Conservation (phyloP, 371 early-diverging fungal genomes). For the Mucor circinelloides region DNA sequence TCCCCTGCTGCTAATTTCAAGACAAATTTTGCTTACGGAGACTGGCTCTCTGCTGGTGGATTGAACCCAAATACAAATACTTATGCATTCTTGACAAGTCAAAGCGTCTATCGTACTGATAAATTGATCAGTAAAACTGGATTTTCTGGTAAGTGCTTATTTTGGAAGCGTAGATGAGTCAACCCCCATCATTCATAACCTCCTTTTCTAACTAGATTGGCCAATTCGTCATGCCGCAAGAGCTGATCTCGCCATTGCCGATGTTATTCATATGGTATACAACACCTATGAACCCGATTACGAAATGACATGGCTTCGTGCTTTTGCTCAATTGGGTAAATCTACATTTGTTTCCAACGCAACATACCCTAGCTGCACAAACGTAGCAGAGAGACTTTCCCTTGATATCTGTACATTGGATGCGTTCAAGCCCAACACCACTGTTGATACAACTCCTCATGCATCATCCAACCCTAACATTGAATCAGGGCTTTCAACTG, state of each 20-base stretch:
- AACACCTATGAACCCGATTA: slow-evolving; percentile 42
- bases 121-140: slow-evolving; percentile 14
- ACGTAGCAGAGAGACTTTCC: slow-evolving; percentile 2
- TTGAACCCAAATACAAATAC: slow-evolving; percentile 7
- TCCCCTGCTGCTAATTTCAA: slow-evolving; percentile 14
- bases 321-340: slow-evolving; percentile 35
- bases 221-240: slow-evolving; percentile 38
- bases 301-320: slow-evolving; percentile 39
- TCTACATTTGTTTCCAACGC: slow-evolving; percentile 9
- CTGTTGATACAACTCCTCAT: slow-evolving; percentile 5
- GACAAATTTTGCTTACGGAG: slow-evolving; percentile 14
- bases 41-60: slow-evolving; percentile 20
- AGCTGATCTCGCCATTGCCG: slow-evolving; percentile 39
- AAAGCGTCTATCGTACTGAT: slow-evolving; percentile 22
- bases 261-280: slow-evolving; percentile 46
- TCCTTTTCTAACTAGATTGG: slow-evolving; percentile 27
- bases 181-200: not conserved
- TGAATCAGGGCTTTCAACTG: slow-evolving; percentile 20
- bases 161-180: not conserved
- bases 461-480: not conserved
- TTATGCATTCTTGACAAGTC: slow-evolving; percentile 4
- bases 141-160: slow-evolving; percentile 15
- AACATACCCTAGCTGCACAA: slow-evolving; percentile 20
- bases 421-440: slow-evolving; percentile 16
- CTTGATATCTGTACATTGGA: slow-evolving; percentile 13